Base-by-base conservation (phyloP, 768 basidiomycete genomes). In the Tricholoma sp. region DNA sequence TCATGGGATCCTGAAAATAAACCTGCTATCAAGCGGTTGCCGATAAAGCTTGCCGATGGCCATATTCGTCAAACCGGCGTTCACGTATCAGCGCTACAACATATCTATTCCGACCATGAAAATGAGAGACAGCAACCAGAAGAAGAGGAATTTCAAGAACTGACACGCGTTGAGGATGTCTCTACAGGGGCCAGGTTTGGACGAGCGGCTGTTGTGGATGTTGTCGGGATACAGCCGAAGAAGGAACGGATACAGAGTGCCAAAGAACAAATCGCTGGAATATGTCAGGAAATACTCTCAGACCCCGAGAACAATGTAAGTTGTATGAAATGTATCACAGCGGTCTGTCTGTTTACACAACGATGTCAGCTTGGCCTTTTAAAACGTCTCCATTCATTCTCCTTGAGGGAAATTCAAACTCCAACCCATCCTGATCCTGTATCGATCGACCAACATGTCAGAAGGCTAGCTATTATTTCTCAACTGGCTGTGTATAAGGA, bases 401-500 rank as follows among this genome's bases (percentile, higher is more conserved):
- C 92, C n/a, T 78, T 90, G 21, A 72, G 78, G n/a, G 80, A 83
- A 56, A 83, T 98, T 19, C 79, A 85, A 3, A 83, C 87, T 1
- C 81, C 84, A 1, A 76, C 85, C 2, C 85, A 87, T 58, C 78
- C 83, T 14, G 82, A 86, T 29, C 85, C 89, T 2, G 76, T 98
- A 7, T 65, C 74, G 16, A 95, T 98, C 63, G 94, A 98, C 63
- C 70, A 78, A 16, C 73, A 89, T 31, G 89, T 99, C 61, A 85
- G 96, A 59, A 91, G 91, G 68, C 76, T 98, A 37, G 90, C 96
- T 2, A 81, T 95, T 50, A 75, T 98, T 39, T 96, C 94, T 11
- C 88, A 96, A 66, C 77, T 98, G 29, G 90, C 94, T 24, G 91
- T 98, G 10, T 97, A 92, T 80, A 94, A 93, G 68, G 97, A 99